Evolutionary conservation across 176 grass and related monocot genomes (phyloP).

Genomic region (Aegilops speltoides): DNA sequence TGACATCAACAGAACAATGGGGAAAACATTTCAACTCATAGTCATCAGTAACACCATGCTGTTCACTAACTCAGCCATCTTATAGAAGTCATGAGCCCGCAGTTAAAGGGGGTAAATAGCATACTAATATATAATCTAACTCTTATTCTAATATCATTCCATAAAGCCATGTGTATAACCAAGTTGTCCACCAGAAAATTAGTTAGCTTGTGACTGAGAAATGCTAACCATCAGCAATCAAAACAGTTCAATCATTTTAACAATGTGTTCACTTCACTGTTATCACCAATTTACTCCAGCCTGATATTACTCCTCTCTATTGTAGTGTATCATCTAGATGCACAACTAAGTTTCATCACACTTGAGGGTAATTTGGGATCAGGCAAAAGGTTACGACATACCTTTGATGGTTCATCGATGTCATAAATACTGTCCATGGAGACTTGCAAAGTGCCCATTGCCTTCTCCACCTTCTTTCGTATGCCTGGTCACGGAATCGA

Average conservation of each 20-base stretch:
- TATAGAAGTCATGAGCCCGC: not conserved
- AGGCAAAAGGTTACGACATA: not conserved
- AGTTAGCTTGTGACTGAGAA: constrained; percentile 15
- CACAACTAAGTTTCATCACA: not conserved
- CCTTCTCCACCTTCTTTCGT: not conserved
- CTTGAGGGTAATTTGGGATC: not conserved
- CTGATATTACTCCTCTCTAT: not conserved
- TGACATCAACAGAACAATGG: not conserved
- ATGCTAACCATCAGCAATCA: not conserved
- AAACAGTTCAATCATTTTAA: not conserved
- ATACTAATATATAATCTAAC: not conserved
- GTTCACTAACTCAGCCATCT: not conserved
- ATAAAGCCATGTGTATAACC: not conserved
- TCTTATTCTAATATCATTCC: constrained; percentile 6
- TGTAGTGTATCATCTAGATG: not conserved
- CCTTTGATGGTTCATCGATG: not conserved
- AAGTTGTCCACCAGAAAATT: not conserved
- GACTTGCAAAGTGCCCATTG: not conserved
- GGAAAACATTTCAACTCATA: not conserved
- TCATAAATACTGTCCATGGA: constrained; percentile 11
- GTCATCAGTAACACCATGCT: not conserved
- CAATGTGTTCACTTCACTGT: not conserved
- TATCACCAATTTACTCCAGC: not conserved
- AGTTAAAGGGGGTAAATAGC: not conserved
- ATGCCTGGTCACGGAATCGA: not conserved